These are phyloP conservation scores for Stagonosporopsis tanaceti DNA, from an alignment of 2,329 filamentous ascomycete species.

Conservation along the genomic window DNA sequence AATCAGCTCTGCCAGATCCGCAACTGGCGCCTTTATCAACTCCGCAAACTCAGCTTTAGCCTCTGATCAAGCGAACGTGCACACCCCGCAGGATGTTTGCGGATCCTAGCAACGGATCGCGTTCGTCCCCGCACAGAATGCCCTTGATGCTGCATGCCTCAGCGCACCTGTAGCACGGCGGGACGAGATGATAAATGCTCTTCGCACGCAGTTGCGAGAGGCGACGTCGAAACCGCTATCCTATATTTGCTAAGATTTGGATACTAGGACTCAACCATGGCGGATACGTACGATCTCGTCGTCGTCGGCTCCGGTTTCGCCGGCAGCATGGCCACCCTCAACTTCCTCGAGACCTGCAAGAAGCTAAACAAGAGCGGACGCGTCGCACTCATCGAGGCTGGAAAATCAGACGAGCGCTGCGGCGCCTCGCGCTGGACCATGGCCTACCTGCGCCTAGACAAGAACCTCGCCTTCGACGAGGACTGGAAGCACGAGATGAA, in stretches of 20 bases:
- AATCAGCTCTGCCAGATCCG: slow-evolving; percentile 2
- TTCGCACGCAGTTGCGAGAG: neutral
- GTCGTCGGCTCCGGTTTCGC: neutral
- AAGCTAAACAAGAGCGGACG: slow-evolving; percentile 45
- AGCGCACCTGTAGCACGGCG: no score
- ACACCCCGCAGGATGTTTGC: neutral
- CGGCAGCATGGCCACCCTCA: slow-evolving; percentile 46
- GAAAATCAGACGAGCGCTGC: slow-evolving; percentile 51
- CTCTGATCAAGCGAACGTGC: neutral
- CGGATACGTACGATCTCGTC: slow-evolving; percentile 50
- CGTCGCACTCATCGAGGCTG: slow-evolving; percentile 53
- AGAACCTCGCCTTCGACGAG: slow-evolving; percentile 47
- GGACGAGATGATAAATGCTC: neutral
- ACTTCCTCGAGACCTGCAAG: slow-evolving; percentile 52
- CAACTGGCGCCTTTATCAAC: neutral
- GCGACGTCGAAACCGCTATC: neutral
- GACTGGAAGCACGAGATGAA: slow-evolving; percentile 49
- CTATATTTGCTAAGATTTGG: no score
- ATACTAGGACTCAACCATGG: neutral
- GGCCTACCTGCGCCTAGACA: slow-evolving; percentile 53
- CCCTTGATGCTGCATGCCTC: neutral
- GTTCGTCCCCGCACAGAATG: neutral
- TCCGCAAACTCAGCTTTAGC: neutral
- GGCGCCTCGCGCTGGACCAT: slow-evolving; percentile 54
- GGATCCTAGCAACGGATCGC: neutral